These are phyloP conservation scores for Phaeosphaeriaceae sp. DNA, from an alignment of 2,329 filamentous ascomycete genomes.

Conservation along the genomic window DNA sequence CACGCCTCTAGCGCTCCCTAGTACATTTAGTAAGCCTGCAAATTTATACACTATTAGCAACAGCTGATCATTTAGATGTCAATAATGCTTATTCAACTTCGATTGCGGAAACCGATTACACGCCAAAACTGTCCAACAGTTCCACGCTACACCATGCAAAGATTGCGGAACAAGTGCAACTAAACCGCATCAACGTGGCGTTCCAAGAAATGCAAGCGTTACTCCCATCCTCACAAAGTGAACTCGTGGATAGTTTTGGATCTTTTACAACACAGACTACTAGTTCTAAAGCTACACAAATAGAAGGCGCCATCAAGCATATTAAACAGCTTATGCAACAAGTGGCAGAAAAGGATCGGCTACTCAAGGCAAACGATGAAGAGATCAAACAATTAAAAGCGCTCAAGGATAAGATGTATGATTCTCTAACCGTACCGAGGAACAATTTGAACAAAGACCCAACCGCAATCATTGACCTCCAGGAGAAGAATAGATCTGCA, in stretches of 20 bases:
- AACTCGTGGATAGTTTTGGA: slow-evolving; percentile 27
- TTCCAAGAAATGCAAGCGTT: slow-evolving; percentile 88
- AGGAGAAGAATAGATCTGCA: no score
- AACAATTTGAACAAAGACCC: no score
- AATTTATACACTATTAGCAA: no score
- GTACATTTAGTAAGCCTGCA: no score
- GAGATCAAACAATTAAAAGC: no score
- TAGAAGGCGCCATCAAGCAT: slow-evolving; percentile 94
- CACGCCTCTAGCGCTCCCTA: no score
- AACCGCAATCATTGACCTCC: no score
- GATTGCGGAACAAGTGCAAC: slow-evolving; percentile 92
- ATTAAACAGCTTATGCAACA: slow-evolving; percentile 84
- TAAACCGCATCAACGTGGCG: slow-evolving; percentile 93
- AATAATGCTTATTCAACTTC: no score
- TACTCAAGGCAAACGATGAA: slow-evolving; percentile 71
- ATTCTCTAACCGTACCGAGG: no score
- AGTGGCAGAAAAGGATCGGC: slow-evolving; percentile 67
- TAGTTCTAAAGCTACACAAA: slow-evolving; percentile 88
- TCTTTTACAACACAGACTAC: slow-evolving; percentile 28
- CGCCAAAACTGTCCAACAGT: slow-evolving; percentile 58
- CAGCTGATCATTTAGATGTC: no score
- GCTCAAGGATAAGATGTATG: no score
- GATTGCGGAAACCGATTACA: no score
- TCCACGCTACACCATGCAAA: slow-evolving; percentile 96
- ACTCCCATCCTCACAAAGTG: slow-evolving; percentile 63